Evolutionary conservation across 2,329 filamentous ascomycete species (phyloP).

Genomic region (Colletotrichum aenigma): DNA sequence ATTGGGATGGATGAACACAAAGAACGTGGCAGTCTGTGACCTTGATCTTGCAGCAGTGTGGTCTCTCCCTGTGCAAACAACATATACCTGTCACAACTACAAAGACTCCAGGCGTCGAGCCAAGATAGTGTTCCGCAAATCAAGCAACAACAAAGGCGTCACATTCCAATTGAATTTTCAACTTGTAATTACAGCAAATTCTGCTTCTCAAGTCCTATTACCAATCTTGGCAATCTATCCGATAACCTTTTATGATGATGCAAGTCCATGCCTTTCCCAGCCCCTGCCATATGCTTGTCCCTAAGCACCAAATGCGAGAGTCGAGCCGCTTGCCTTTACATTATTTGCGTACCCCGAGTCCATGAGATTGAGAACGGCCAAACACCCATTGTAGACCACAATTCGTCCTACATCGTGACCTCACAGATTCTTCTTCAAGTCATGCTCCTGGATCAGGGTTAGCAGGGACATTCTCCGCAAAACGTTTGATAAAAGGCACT

Average conservation of each 20-base stretch:
- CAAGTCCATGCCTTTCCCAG: neutral
- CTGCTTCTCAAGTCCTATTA: neutral
- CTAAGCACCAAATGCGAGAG: neutral
- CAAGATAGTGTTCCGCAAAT: accelerated
- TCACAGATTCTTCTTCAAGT: constrained; percentile 64
- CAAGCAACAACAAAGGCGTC: accelerated
- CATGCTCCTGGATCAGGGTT: constrained; percentile 53
- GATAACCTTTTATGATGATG: neutral
- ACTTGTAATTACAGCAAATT: accelerated
- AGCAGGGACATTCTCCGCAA: neutral
- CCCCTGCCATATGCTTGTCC: neutral
- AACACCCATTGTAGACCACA: neutral
- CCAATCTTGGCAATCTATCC: neutral
- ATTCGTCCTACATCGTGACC: neutral
- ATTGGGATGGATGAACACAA: neutral
- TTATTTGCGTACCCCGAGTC: neutral
- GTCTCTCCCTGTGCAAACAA: neutral
- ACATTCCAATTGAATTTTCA: accelerated
- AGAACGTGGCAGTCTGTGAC: neutral
- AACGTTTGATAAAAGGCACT: neutral
- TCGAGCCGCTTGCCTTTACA: neutral
- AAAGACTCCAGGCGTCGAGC: accelerated
- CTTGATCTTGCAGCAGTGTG: neutral
- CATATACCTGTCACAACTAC: accelerated
- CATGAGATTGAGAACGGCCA: neutral